phyloP scores from a whole-genome alignment of 2,329 filamentous ascomycete species.

The Cercospora zeae-maydis region DNA sequence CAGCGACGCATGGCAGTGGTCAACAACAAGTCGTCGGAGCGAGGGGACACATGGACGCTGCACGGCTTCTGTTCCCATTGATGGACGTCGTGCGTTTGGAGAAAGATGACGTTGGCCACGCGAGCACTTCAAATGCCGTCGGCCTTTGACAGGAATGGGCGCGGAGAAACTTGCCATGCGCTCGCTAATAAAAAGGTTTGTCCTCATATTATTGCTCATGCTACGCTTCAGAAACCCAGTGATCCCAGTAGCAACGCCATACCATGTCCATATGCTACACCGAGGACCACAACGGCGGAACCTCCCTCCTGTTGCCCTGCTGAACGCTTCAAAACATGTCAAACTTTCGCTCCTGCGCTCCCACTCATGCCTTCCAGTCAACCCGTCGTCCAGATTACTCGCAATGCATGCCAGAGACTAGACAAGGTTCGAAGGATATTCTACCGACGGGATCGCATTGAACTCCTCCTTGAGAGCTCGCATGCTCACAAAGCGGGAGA shows the following conservation, averaged over 20 bases:
- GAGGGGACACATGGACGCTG: neutral
- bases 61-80: conserved; percentile 9
- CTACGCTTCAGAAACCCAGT: neutral
- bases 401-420: neutral
- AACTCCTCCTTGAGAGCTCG: conserved; percentile 57
- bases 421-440: conserved; percentile 50
- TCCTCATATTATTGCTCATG: too few species aligned
- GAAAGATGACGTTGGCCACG: conserved; percentile 5
- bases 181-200: neutral
- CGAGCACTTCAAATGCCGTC: conserved; percentile 8
- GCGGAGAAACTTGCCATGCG: neutral
- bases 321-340: neutral
- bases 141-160: neutral
- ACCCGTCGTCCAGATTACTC: neutral
- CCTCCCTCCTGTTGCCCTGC: neutral
- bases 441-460: conserved; percentile 45
- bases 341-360: neutral
- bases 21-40: neutral
- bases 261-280: neutral
- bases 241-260: neutral
- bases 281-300: neutral
- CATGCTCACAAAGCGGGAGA: conserved; percentile 55
- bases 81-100: neutral
- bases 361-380: neutral
- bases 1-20: neutral